Evolutionary conservation across 306 rosid species (phyloP), one percentile per base, ranked within the genome.

Genomic region (Prunus mume): DNA sequence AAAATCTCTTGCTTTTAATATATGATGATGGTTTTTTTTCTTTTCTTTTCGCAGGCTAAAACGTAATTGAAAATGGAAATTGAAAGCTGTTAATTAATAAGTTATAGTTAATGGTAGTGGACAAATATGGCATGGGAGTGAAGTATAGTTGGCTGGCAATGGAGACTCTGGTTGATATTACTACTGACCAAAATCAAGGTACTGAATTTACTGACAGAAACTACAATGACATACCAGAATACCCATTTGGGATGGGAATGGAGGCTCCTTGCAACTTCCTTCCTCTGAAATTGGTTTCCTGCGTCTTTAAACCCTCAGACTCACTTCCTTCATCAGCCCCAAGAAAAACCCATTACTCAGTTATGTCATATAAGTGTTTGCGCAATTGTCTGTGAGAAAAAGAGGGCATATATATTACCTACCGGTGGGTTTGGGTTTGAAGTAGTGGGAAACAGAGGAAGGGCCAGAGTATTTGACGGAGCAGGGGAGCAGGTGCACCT

Each of bases 401-500:
- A 56, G 38, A 43, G 69, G 14, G 50, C 9, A 47, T 20, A 62
- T 67, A 47, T 47, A 11, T 47, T 47, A 47, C 14, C 47, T 83
- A 87, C 96, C 93, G 0, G 87, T 38, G 80, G 81, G 74, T 28
- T 88, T 90, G 76, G 97, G 92, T 81, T 87, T 95, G 86, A 95
- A 95, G 81, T 89, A 89, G 22, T 89, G 83, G 15, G 97, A 87
- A 65, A 95, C 93, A 14, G 89, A 50, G 75, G 87, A 85, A 64
- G 93, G 88, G 20, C 93, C 97, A 8, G 85, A 75, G 90, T 68
- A 76, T 64, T 95, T 90, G 82, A 95, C 56, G 76, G 89, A 76
- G 76, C 97, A 95, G 1, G 98, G 97, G 15, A 95, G 89, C 41
- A 86, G 91, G 86, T 95, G 98, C n/a, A 95, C 87, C 68, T 78